Evolutionary conservation across 1,284 basidiomycete genomes (phyloP), one percentile per base, ranked within the genome.

Genomic region (Heliocybe sulcata): DNA sequence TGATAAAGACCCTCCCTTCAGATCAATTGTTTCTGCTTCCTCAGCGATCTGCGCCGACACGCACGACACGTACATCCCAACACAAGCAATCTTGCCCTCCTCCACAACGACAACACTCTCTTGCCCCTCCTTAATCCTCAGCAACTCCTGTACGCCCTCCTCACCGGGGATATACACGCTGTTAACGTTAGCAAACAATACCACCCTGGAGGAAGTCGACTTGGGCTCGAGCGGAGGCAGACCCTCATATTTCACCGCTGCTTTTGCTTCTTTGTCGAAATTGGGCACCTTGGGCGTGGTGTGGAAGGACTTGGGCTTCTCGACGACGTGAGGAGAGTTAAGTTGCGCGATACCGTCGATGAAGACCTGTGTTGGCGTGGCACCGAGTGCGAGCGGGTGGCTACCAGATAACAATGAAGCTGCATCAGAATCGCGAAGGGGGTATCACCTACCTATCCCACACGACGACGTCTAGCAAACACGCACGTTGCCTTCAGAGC

Each of bases 351-450:
- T 81, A 3, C 86, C 85, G 60, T 89, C 86, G 56, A 88, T 83
- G 70, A 77, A 86, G 23, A 88, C 86, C 69, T 87, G 85, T 42
- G 74, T 87, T 63, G 81, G 94, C 62, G 80, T 83, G 67, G 75
- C 81, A 12, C 85, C 85, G 14, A 94, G 71, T 0, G 82, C 71
- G 23, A 94, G 76, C 0, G 93, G 93, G 70, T 94, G 83, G 58
- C 47, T 49, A 25, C 16, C 9, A 25, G 47, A 4, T 6, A 22
- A 25, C 6, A 4, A 22, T 9, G 20, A 49, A 25, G 38, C 4
- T 26, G 47, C 22, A 26, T 25, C 9, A 25, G 22, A n/a, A 42
- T 25, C 23, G 22, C 25, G 14, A 9, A 49, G 23, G 23, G 6
- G n/a, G n/a, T 3, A n/a, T n/a, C 25, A 22, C 47, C 8, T 29